Evolutionary conservation across 345 rosid species (phyloP), one percentile per base, ranked within the genome.

Genomic region (Populus tremula): DNA sequence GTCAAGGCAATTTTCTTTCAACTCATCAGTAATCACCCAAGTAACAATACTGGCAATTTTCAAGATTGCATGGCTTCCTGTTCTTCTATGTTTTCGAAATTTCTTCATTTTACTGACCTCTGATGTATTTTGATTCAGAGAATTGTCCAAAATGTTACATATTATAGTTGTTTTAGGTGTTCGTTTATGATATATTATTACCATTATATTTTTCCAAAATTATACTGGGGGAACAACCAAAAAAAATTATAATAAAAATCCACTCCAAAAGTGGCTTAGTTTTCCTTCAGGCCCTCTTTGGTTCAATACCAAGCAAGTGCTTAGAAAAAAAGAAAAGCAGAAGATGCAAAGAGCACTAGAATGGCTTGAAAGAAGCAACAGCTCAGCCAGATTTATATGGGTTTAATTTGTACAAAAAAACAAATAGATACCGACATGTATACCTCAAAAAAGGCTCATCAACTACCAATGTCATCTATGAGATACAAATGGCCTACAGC

Each of bases 361-460:
- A 69, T 36, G 13, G 69, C 27, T 23, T 21, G 18, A 27, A 25
- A 54, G 45, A 35, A 18, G 25, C 38, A 59, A 59, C 63, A 49
- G 69, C 72, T 71, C 61, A 5, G 70, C 71, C 68, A 61, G 35
- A 78, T 82, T 70, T 56, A 70, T 63, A 77, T 1, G 33, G 64
- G 72, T 79, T 73, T 50, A 61, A 76, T 84, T 78, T 80, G 75
- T 79, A 82, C 78, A 79, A 84, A 75, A 73, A 56, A 65, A 80
- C 71, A 83, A 47, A 79, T 63, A 64, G 76, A 77, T 69, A 73
- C 62, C 62, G 7, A 8, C 64, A 82, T 78, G 78, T 80, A 81
- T 79, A 86, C 86, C 81, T 77, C 73, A 75, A 71, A 33, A 78
- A 80, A 72, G n/a, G 78, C 82, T 84, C 79, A 69, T 49, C 63